These are phyloP conservation scores for Clonostachys solani DNA, from an alignment of 2,329 filamentous ascomycete genomes.

Conservation along the genomic window DNA sequence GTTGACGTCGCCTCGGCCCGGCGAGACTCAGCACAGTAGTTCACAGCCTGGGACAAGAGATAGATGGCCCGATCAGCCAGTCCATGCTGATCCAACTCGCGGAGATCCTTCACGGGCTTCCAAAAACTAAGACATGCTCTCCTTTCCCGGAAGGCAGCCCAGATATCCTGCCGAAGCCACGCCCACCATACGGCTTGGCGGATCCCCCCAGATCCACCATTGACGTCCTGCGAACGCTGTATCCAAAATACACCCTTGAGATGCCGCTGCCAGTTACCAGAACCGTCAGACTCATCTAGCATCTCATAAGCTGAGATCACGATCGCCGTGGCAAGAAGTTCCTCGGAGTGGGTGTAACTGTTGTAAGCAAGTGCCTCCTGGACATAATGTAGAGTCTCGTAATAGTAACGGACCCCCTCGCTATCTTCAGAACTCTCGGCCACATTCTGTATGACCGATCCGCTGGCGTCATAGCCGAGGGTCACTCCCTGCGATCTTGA, in stretches of 20 bases:
- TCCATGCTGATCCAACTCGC: conserved; percentile 42
- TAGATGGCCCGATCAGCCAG: conserved; percentile 42
- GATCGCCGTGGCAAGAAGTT: conserved; percentile 52
- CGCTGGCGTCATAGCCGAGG: neutral
- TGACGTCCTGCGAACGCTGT: conserved; percentile 53
- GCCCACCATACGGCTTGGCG: conserved; percentile 58
- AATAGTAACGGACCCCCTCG: conserved; percentile 39
- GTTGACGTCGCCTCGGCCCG: neutral
- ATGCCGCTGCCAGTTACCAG: conserved; percentile 51
- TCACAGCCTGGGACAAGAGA: conserved; percentile 39
- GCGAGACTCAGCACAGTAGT: conserved; percentile 45
- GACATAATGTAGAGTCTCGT: conserved; percentile 56
- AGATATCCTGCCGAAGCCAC: conserved; percentile 59
- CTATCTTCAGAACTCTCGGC: conserved; percentile 16
- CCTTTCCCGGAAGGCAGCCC: conserved; percentile 55
- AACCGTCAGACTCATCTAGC: conserved; percentile 42
- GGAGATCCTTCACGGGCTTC: conserved; percentile 41
- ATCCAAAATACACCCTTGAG: conserved; percentile 62
- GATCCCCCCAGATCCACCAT: conserved; percentile 51
- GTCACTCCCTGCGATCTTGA: conserved; percentile 1
- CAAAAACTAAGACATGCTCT: conserved; percentile 52
- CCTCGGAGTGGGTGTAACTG: conserved; percentile 29
- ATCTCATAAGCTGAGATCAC: conserved; percentile 60
- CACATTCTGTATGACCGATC: neutral
- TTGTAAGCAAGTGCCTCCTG: conserved; percentile 51